A percentile compares a stretch with the other conserved stretches of the same genome.
These are phyloP conservation scores for Wallacemonas sp. DNA, from an alignment of 208 protist genomes.

Conservation along the genomic window DNA sequence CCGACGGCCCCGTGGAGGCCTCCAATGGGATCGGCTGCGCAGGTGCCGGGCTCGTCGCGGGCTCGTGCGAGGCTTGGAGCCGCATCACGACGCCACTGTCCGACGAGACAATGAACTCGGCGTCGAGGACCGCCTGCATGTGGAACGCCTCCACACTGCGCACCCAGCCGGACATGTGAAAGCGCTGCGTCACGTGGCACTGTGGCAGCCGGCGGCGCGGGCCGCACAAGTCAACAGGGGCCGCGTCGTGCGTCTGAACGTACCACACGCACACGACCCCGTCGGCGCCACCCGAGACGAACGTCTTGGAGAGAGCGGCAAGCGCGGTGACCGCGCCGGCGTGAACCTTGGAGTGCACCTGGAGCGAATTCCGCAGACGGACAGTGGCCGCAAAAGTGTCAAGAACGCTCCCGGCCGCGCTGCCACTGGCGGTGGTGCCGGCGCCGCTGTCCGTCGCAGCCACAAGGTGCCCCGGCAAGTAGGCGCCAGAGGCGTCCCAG, in stretches of 20 bases:
- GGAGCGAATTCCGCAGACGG: slow-evolving; percentile 23
- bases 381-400: slow-evolving; percentile 30
- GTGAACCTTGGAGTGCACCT: slow-evolving; percentile 30
- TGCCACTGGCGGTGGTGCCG: too few species aligned
- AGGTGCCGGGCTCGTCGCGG: too few species aligned
- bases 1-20: too few species aligned
- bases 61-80: slow-evolving; percentile 20
- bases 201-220: too few species aligned
- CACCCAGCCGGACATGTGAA: slow-evolving; percentile 46
- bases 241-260: not conserved
- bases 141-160: slow-evolving; percentile 30
- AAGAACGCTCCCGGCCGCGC: slow-evolving; percentile 11
- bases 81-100: slow-evolving; percentile 33
- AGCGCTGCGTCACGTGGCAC: slow-evolving; percentile 23
- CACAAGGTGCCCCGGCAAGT: slow-evolving; percentile 9
- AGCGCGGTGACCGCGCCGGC: slow-evolving; percentile 33
- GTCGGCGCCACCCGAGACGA: slow-evolving; percentile 54
- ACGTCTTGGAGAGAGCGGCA: slow-evolving; percentile 35
- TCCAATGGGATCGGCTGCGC: too few species aligned
- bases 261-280: slow-evolving; percentile 42
- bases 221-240: not conserved
- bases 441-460: not conserved
- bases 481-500: slow-evolving; percentile 40
- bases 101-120: slow-evolving; percentile 38
- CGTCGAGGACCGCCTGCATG: slow-evolving; percentile 30